Evolutionary conservation across 169 alveolate species (phyloP), one percentile per base, ranked within the genome.

Genomic region (Eimeria zaria): DNA sequence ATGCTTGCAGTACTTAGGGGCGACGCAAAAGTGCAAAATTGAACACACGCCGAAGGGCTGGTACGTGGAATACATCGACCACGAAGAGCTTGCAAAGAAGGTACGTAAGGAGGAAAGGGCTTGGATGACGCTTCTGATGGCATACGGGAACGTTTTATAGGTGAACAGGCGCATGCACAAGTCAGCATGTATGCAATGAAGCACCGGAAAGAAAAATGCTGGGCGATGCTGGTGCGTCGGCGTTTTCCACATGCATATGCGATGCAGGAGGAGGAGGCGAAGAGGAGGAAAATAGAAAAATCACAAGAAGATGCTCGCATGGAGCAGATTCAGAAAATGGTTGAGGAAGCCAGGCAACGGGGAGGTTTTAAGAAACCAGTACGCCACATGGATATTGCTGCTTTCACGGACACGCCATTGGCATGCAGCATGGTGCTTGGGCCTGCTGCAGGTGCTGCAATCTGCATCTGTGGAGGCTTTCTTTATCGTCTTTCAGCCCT

Each of bases 31-130:
- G 97, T 99, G 99, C 92, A 98, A 97, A 90, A 98, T 98, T 73
- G 99, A 99, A 93, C 97, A 98, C 89, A 98, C 99, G 16, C 99
- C 99, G 64, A 98, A 98, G 97, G 99, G 99, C 22, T 98, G 99
- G 99, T 98, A 97, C 96, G 95, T 98, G 71, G 99, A 98, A 97
- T 98, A 98, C 95, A 98, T 98, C 9, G 99, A 98, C 93, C 98
- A 98, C 39, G 99, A 98, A 74, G 97, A 97, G 92, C 91, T 97
- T 33, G 97, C 95, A 48, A 97, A 98, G 46, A 97, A 96, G 85
- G 97, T 92, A 39, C 36, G 96, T 53, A 20, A 39, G 39, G 62
- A 30, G 64, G 27, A 44, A 22, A 12, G 9, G 62, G 12, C 87
- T 71, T 33, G 14, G 9, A 69, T 2, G 27, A 33, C 7, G 14